Base-by-base conservation (phyloP, 2,329 filamentous ascomycete species). In the Phialophora expanda region DNA sequence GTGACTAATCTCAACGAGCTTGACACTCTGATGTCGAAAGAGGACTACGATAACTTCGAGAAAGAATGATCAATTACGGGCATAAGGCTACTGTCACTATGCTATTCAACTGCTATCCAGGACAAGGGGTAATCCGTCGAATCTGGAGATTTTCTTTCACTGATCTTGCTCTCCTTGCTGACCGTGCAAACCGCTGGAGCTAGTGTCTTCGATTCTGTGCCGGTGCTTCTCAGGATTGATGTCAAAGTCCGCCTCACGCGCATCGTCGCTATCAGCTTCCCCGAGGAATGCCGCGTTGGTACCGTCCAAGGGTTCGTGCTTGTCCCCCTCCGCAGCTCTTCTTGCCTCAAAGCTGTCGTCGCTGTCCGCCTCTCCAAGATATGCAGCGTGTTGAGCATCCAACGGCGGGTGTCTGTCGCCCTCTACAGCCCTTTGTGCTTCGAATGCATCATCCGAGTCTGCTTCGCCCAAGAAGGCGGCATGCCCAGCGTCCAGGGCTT, bases 1-100 rank as follows among this genome's bases (percentile, higher is more conserved):
- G 84, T 98, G 56, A 84, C 82, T 69, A 90, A 92, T 77, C 77
- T 81, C 69, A 83, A 86, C 76, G 89, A 95, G 80, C 77, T 93
- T 72, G 90, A 96, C 69, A 80, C 76, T 11, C 82, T 97, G 76
- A 91, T 98, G 91, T 89, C 88, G 75, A 84, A 82, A 67, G 86
- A 89, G 74, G 88, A 86, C 70, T 98, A 99, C 82, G 89, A 89
- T 81, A 83, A 83, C 46, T 93, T 93, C 76, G 91, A 69, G 55
- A 69, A 69, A 58, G 67, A 69, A 53, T 69, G 57, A 66, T 34
- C 14, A 34, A 5, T 44, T 12, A 46, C 44, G 9, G 24, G 28
- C 22, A 59, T 28, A 34, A 59, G 28, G 46, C 41, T n/a, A 26
- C 46, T 56, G 48, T n/a, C 22, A 17, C 24, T 44, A 28, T 48